phyloP scores from a whole-genome alignment of 208 protist species.

The Wallacemonas sp. region DNA sequence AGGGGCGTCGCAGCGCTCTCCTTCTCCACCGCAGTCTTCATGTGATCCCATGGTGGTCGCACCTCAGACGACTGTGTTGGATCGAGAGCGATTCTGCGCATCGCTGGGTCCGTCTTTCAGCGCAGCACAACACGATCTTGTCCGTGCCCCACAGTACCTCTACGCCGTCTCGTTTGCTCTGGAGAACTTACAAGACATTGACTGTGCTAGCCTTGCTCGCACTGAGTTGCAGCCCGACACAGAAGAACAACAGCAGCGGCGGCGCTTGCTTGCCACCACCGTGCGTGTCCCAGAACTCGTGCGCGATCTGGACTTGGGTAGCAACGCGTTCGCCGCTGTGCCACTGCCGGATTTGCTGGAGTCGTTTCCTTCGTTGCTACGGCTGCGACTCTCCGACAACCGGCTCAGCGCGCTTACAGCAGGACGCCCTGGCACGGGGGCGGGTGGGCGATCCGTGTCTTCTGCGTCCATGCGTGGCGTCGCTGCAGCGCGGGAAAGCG shows the following conservation, averaged over 20 bases:
- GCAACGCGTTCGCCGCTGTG: slow-evolving; percentile 47
- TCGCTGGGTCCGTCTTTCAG: slow-evolving; percentile 39
- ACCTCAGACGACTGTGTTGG: slow-evolving; percentile 16
- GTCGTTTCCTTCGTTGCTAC: slow-evolving; percentile 43
- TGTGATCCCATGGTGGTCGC: background rate
- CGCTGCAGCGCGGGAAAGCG: slow-evolving; percentile 52
- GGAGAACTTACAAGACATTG: slow-evolving; percentile 48
- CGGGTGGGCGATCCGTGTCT: background rate
- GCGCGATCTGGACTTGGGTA: slow-evolving; percentile 65
- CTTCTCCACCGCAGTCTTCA: background rate
- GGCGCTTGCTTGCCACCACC: background rate
- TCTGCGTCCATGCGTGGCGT: slow-evolving; percentile 47
- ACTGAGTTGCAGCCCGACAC: background rate
- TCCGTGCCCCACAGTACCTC: slow-evolving; percentile 44
- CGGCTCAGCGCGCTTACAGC: slow-evolving; percentile 13
- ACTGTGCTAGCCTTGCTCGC: slow-evolving; percentile 31
- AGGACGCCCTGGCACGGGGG: background rate
- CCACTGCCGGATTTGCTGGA: slow-evolving; percentile 45
- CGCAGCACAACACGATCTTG: slow-evolving; percentile 25
- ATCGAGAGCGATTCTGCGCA: slow-evolving; percentile 27
- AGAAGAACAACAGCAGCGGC: slow-evolving; percentile 4
- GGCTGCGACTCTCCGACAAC: slow-evolving; percentile 51
- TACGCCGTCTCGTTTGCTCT: slow-evolving; percentile 55
- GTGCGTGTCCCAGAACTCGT: slow-evolving; percentile 23
- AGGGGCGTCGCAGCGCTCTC: background rate